phyloP scores from a whole-genome alignment of 495 filamentous ascomycete species.

The Parathielavia hyrcaniae region DNA sequence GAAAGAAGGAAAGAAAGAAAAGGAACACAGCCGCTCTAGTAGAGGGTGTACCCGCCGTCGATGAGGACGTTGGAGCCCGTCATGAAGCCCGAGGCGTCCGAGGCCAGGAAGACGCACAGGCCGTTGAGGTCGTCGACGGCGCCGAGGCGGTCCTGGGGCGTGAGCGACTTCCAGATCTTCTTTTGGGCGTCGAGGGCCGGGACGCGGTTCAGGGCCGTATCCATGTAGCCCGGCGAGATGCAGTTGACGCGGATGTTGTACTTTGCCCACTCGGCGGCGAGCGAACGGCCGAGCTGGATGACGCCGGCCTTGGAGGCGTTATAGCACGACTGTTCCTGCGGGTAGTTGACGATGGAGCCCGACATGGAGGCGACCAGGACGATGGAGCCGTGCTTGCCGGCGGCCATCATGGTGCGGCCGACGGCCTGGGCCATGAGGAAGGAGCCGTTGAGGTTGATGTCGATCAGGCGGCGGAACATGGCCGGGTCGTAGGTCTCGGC shows the following conservation, averaged over 20 bases:
- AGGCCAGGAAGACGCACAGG: conserved; percentile 69
- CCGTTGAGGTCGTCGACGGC: conserved; percentile 70
- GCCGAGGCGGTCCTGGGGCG: conserved; percentile 68
- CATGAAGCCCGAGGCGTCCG: conserved; percentile 67
- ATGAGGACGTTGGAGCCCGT: conserved; percentile 73
- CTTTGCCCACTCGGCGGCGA: conserved; percentile 75
- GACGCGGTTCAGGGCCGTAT: conserved; percentile 67
- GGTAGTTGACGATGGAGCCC: conserved; percentile 70
- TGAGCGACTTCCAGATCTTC: conserved; percentile 68
- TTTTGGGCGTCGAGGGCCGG: conserved; percentile 69
- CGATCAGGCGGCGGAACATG: conserved; percentile 65
- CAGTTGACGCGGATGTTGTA: conserved; percentile 70
- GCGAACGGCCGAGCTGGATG: conserved; percentile 66
- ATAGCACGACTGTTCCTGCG: conserved; percentile 72
- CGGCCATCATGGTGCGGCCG: conserved; percentile 59
- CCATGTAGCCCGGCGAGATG: conserved; percentile 77
- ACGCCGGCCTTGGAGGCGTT: conserved; percentile 77
- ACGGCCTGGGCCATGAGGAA: conserved; percentile 62
- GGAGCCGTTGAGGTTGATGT: conserved; percentile 70
- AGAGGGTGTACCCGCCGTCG: conserved; percentile 56
- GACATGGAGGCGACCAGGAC: conserved; percentile 74
- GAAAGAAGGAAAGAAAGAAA: background rate
- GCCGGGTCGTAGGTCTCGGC: conserved; percentile 53
- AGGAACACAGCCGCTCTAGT: conserved; percentile 24
- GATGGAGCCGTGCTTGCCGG: conserved; percentile 60